Evolutionary conservation across 768 basidiomycete genomes (phyloP).

Genomic region (Boletus reticuloceps): DNA sequence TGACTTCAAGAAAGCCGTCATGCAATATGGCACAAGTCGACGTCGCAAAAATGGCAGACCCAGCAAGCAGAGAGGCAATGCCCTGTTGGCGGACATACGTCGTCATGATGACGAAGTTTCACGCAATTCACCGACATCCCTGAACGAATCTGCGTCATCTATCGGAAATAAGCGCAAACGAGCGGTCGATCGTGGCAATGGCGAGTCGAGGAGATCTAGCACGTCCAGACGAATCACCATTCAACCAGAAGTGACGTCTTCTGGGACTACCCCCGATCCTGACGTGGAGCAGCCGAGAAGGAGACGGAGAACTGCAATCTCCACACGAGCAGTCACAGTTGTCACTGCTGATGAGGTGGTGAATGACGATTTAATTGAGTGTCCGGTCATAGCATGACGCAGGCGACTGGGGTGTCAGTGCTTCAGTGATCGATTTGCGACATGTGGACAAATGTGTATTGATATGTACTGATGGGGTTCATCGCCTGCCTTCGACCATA

Average conservation of each 20-base stretch:
- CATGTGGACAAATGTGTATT: conserved; percentile 17
- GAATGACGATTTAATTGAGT: conserved; percentile 33
- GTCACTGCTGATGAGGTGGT: conserved; percentile 32
- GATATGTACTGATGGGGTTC: conserved; percentile 19
- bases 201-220: conserved; percentile 34
- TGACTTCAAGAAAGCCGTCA: conserved; percentile 77
- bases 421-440: not conserved
- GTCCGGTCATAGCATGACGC: conserved; percentile 20
- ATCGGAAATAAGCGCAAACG: conserved; percentile 42
- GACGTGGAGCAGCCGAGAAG: conserved; percentile 58
- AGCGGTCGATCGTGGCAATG: conserved; percentile 27
- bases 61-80: conserved; percentile 82
- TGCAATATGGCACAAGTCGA: conserved; percentile 63
- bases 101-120: conserved; percentile 59
- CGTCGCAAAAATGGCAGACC: conserved; percentile 54
- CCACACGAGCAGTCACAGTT: conserved; percentile 27
- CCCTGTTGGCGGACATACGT: conserved; percentile 75
- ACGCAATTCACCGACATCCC: conserved; percentile 20
- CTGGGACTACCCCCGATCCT: conserved; percentile 58
- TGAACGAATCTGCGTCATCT: conserved; percentile 26
- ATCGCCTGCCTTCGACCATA: conserved; percentile 85
- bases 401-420: not conserved
- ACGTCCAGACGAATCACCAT: conserved; percentile 38
- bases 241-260: conserved; percentile 49
- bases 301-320: conserved; percentile 35